phyloP scores from a whole-genome alignment of 768 basidiomycete genomes.

The Collybia sordida region DNA sequence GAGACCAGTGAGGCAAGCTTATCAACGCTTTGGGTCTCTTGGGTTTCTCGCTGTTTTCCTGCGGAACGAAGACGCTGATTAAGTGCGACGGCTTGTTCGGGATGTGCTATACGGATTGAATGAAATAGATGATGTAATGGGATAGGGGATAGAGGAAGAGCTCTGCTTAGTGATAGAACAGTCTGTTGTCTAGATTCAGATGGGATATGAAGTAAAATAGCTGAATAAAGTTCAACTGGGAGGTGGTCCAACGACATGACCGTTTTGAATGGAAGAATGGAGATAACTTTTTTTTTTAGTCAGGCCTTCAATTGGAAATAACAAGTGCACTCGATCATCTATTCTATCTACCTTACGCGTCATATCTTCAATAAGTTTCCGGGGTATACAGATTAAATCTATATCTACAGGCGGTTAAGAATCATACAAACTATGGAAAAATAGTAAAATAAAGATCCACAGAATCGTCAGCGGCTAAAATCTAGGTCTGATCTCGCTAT shows the following conservation, averaged over 20 bases:
- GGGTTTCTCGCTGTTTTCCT: conserved; percentile 3
- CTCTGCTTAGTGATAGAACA: conserved; percentile 57
- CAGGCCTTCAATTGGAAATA: background rate
- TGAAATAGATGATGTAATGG: conserved; percentile 58
- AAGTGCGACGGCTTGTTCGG: conserved; percentile 56
- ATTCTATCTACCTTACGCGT: too few relatives aligned
- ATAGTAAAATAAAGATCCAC: conserved; percentile 1
- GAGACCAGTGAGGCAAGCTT: conserved; percentile 40
- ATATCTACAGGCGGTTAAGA: background rate
- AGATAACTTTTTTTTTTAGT: background rate
- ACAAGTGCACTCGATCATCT: background rate
- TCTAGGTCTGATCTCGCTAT: conserved; percentile 37
- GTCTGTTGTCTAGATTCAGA: conserved; percentile 46
- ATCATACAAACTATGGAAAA: background rate
- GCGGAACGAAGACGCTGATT: conserved; percentile 49
- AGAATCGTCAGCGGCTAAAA: conserved; percentile 32
- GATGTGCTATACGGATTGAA: conserved; percentile 47
- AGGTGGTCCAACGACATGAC: conserved; percentile 34
- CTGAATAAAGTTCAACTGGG: conserved; percentile 67
- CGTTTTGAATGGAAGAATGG: background rate
- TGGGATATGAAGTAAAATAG: conserved; percentile 55
- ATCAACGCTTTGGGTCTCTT: conserved; percentile 7
- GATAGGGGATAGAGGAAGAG: conserved; percentile 61
- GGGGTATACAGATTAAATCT: too few relatives aligned
- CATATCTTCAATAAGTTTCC: too few relatives aligned